A percentile compares a stretch with the other conserved stretches of the same genome.
These are phyloP conservation scores for Cryptococcus deneoformans DNA, from an alignment of 1,284 basidiomycete genomes.

Conservation along the genomic window DNA sequence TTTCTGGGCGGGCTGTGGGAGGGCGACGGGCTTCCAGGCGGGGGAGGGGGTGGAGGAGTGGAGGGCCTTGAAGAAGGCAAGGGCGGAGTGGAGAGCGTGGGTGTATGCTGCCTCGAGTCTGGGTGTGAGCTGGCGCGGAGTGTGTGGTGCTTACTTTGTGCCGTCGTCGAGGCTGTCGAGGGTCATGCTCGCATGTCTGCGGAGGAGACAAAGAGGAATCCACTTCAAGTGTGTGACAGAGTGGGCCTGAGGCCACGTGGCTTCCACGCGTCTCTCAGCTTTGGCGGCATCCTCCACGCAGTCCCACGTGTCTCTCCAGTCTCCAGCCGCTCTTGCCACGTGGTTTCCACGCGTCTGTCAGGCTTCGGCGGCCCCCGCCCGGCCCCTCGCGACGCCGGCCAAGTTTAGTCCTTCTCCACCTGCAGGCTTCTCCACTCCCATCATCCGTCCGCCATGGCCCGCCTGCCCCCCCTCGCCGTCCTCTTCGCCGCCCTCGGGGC, in stretches of 20 bases:
- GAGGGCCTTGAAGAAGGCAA: constrained; percentile 46
- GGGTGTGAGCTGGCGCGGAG: background rate
- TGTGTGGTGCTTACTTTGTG: constrained; percentile 35
- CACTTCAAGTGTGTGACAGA: no score
- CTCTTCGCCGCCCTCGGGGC: constrained; percentile 20
- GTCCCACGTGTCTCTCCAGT: no score
- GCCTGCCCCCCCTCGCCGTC: constrained; percentile 2
- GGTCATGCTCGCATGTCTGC: constrained; percentile 19
- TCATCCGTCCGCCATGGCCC: constrained; percentile 6
- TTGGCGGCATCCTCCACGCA: no score
- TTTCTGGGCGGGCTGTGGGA: constrained; percentile 26
- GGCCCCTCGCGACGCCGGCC: no score
- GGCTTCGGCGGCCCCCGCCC: no score
- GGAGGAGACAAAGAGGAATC: no score
- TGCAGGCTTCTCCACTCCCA: no score
- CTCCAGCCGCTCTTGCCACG: no score
- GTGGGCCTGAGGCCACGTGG: no score
- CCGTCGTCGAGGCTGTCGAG: constrained; percentile 46
- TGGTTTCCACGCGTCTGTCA: no score
- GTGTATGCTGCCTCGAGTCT: constrained; percentile 49
- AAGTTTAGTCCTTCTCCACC: no score
- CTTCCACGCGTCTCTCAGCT: no score
- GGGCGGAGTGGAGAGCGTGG: constrained; percentile 40
- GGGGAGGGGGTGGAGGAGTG: constrained; percentile 42
- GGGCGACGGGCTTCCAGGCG: constrained; percentile 49